Conservation (phyloP, 345 rosid genomes). For the Eucalyptus paniculata region DNA sequence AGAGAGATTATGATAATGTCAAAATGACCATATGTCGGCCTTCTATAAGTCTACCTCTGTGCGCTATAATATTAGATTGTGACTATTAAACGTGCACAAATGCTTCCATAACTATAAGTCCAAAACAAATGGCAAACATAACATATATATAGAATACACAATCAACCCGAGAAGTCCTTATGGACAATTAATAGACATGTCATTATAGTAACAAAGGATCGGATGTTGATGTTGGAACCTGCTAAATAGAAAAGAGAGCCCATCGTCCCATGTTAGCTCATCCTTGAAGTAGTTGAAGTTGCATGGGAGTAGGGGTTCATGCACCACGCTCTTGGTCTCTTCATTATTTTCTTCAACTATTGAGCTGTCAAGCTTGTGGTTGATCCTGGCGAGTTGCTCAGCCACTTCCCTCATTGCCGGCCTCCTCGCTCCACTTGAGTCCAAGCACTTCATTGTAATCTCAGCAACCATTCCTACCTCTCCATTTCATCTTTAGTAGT, state of each 20-base stretch:
- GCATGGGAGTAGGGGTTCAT: neutral
- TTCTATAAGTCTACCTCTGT: neutral
- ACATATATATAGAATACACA: neutral
- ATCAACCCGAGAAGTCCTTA: neutral
- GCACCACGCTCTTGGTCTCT: neutral
- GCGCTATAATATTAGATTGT: neutral
- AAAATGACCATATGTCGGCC: neutral
- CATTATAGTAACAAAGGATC: neutral
- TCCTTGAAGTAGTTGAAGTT: neutral
- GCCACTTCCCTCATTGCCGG: neutral
- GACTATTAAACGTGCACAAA: neutral
- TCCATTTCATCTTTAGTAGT: neutral
- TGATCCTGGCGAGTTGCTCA: accelerated
- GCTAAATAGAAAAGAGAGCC: neutral
- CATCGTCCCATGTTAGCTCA: neutral
- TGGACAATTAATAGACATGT: neutral
- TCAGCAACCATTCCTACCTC: neutral
- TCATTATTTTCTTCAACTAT: neutral
- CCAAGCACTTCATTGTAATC: neutral
- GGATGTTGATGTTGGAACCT: neutral
- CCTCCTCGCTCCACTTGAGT: neutral
- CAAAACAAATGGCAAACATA: neutral
- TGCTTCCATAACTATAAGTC: neutral
- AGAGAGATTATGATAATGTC: neutral
- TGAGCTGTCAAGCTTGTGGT: neutral